Evolutionary conservation across 805 yeast genomes (phyloP).

Genomic region (Metschnikowia picachoensis): DNA sequence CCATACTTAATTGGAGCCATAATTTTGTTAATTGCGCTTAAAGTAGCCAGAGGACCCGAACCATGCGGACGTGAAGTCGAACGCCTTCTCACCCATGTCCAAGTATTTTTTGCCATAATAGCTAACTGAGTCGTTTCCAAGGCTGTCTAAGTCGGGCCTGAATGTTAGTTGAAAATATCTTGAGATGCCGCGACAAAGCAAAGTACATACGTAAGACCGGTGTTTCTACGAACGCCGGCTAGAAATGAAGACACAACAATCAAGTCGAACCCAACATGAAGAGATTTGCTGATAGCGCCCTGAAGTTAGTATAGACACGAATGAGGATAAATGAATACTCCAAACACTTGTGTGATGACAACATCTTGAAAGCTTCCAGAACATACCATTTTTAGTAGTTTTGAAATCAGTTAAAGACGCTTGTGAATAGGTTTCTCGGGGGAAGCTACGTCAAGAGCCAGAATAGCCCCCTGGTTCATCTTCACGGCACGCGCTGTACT

Average conservation of each 20-base stretch:
- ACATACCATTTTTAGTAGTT: too few species aligned
- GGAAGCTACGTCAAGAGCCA: too few species aligned
- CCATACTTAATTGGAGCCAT: conserved; percentile 1
- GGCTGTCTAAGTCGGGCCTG: conserved; percentile 45
- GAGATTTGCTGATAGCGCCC: conserved; percentile 34
- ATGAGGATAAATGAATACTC: too few species aligned
- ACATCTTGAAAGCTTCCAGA: too few species aligned
- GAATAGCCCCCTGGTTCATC: too few species aligned
- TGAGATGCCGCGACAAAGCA: conserved; percentile 4
- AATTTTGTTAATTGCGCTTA: conserved; percentile 43
- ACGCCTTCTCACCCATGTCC: conserved; percentile 78
- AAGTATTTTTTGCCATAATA: conserved; percentile 63
- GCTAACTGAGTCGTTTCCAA: conserved; percentile 43
- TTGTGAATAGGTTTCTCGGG: too few species aligned
- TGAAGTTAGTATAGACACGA: conserved; percentile 11
- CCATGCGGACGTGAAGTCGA: conserved; percentile 66
- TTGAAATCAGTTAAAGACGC: too few species aligned
- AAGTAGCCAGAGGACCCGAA: conserved; percentile 74
- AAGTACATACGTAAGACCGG: conserved; percentile 50
- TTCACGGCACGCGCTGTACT: too few species aligned
- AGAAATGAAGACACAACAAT: conserved; percentile 52
- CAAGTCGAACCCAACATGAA: conserved; percentile 58
- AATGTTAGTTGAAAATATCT: conserved; percentile 5
- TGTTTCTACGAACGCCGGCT: conserved; percentile 57
- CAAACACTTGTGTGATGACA: too few species aligned